Conservation (phyloP, 2,329 filamentous ascomycete genomes). For the Rutstroemia sp. region DNA sequence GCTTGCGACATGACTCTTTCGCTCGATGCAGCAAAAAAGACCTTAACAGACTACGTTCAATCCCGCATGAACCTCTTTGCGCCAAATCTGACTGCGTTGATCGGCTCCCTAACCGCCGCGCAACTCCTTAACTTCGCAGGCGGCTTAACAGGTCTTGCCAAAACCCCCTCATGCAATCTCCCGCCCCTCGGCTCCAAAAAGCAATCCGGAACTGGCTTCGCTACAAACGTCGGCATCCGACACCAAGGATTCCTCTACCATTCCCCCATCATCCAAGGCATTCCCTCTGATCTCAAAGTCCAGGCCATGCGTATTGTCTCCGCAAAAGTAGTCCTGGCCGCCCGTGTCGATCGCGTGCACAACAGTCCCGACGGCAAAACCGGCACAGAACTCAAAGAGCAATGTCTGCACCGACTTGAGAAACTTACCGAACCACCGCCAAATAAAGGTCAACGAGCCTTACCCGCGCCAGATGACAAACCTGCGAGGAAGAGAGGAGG, state of each 20-base stretch:
- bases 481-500: slow-evolving; percentile 89
- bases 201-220: slow-evolving; percentile 69
- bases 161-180: slow-evolving; percentile 90
- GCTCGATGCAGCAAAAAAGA: slow-evolving; percentile 79
- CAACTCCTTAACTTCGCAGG: slow-evolving; percentile 95
- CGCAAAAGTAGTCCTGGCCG: slow-evolving; percentile 88
- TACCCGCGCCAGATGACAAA: slow-evolving; percentile 93
- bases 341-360: slow-evolving; percentile 81
- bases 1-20: slow-evolving; percentile 86
- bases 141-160: slow-evolving; percentile 79
- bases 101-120: slow-evolving; percentile 87
- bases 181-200: slow-evolving; percentile 87
- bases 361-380: slow-evolving; percentile 73
- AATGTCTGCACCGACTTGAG: slow-evolving; percentile 79
- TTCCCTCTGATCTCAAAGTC: slow-evolving; percentile 79
- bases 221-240: slow-evolving; percentile 83
- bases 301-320: slow-evolving; percentile 94
- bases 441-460: slow-evolving; percentile 78
- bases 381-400: slow-evolving; percentile 73
- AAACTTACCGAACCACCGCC: slow-evolving; percentile 88
- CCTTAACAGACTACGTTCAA: slow-evolving; percentile 87
- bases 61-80: slow-evolving; percentile 96
- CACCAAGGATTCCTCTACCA: slow-evolving; percentile 93
- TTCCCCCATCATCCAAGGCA: slow-evolving; percentile 78
- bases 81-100: slow-evolving; percentile 82